Base-by-base conservation (phyloP, 305 asterid genomes). In the Andrographis paniculata region DNA sequence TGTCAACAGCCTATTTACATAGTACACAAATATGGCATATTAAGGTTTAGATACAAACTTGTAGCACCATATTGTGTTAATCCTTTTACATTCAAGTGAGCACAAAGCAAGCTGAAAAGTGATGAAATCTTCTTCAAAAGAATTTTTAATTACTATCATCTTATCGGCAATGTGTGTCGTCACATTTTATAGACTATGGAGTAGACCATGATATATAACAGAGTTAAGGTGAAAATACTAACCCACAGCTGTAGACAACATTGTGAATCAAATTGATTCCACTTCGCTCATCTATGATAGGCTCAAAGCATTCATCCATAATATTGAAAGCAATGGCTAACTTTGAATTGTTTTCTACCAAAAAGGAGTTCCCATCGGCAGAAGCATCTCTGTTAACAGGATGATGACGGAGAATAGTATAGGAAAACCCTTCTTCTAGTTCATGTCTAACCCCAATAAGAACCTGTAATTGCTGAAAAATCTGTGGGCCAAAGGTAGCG, bases 221-320 rank as follows among this genome's bases (percentile, higher is more conserved):
- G 35, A 23, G 39, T 37, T 43, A 42, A 49, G 41, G 37, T 30
- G 47, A 52, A 61, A 31, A 42, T 22, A 52, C 84, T 73, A 75
- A 92, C 99, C 99, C 88, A 55, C 87, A 70, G 75, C 64, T 81
- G 73, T 77, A 87, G 60, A 88, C 79, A 48, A 92, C 93, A 39
- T 73, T 82, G 62, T 67, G 87, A 62, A 87, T 73, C 81, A 87
- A 52, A 71, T 72, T 82, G 61, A 70, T 71, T 54, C 76, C 79
- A 71, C 99, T 87, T 69, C 95, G 71, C 66, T 64, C 73, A 57
- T 87, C 97, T 64, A 69, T 69, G 52, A 92, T 77, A 28, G 97
- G 97, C 53, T 71, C 61, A 69, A 87, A 92, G 52, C 97, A 84
- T 68, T 92, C 99, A 60, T 92, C 83, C 83, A 92, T 72, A 50